These are phyloP conservation scores for Penicillium sp. DNA, from an alignment of 2,329 filamentous ascomycete genomes.

Conservation along the genomic window DNA sequence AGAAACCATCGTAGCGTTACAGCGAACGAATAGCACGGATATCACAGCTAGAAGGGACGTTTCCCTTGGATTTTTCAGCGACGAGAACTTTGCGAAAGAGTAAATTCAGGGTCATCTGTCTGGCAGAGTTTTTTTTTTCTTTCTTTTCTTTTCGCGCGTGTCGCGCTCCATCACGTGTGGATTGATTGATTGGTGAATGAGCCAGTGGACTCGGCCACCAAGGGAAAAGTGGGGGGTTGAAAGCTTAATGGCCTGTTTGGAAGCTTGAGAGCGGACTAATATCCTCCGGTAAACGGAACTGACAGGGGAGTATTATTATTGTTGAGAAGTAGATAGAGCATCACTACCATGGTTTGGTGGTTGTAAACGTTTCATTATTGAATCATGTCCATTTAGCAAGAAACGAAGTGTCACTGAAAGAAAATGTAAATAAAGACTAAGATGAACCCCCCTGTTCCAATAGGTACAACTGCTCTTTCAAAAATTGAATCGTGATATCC, in stretches of 20 bases:
- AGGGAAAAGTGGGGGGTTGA: background rate
- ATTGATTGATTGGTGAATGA: conserved; percentile 19
- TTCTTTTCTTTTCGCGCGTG: conserved; percentile 7
- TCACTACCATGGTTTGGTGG: background rate
- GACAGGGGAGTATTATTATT: background rate
- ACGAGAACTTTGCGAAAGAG: background rate
- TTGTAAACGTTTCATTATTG: background rate
- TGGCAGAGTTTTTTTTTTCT: conserved; percentile 22
- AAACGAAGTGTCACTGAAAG: background rate
- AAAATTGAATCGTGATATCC: conserved; percentile 11
- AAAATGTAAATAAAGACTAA: background rate
- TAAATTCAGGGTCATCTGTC: background rate
- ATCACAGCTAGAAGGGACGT: background rate
- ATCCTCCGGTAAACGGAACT: background rate
- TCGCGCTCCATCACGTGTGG: conserved; percentile 23
- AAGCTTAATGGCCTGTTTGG: background rate
- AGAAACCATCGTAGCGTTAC: conserved; percentile 16
- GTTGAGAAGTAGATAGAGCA: background rate
- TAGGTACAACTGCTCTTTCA: conserved; percentile 15
- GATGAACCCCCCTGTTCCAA: conserved; percentile 3
- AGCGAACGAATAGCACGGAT: background rate
- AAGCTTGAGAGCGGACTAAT: background rate
- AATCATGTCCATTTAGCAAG: background rate
- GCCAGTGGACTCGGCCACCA: background rate
- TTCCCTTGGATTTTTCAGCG: background rate